A percentile compares a stretch with the other conserved stretches of the same genome.
These are phyloP conservation scores for Geotrichum candidum DNA, from an alignment of 1,139 yeast genomes.

Conservation along the genomic window DNA sequence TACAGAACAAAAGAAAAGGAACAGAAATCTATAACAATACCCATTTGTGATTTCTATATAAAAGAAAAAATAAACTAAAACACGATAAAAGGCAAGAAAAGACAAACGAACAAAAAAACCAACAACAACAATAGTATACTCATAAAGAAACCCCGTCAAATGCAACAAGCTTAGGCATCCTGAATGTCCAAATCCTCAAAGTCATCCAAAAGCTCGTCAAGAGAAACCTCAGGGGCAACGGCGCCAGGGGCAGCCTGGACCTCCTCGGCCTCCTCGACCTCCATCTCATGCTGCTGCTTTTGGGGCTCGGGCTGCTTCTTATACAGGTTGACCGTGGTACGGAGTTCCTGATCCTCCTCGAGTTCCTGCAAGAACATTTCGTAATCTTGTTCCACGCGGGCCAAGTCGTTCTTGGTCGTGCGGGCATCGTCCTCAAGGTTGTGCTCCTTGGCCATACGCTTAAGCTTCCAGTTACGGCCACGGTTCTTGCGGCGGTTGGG, in stretches of 20 bases:
- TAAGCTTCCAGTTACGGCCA: slow-evolving; percentile 88
- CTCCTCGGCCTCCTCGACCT: neutral
- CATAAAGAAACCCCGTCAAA: neutral
- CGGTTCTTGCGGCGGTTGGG: slow-evolving; percentile 69
- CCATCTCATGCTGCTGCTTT: slow-evolving; percentile 8
- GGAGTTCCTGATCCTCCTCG: slow-evolving; percentile 93
- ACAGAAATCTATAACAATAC: no score
- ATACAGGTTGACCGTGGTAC: slow-evolving; percentile 84
- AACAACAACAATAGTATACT: neutral
- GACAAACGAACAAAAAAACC: no score
- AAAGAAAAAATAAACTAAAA: no score
- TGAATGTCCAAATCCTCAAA: slow-evolving; percentile 17
- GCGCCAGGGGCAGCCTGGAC: slow-evolving; percentile 5
- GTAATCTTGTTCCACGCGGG: slow-evolving; percentile 90
- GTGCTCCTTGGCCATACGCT: slow-evolving; percentile 97
- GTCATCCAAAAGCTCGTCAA: slow-evolving; percentile 20
- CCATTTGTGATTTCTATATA: no score
- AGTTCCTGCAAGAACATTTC: slow-evolving; percentile 93
- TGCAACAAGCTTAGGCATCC: slow-evolving; percentile 1
- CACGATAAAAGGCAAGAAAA: neutral
- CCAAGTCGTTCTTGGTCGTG: slow-evolving; percentile 84
- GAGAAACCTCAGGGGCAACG: slow-evolving; percentile 16
- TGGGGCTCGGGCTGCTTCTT: slow-evolving; percentile 43
- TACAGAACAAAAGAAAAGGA: no score
- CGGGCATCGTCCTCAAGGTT: slow-evolving; percentile 65